Conservation (phyloP, 2,329 filamentous ascomycete genomes). For the Didymella keratinophila region DNA sequence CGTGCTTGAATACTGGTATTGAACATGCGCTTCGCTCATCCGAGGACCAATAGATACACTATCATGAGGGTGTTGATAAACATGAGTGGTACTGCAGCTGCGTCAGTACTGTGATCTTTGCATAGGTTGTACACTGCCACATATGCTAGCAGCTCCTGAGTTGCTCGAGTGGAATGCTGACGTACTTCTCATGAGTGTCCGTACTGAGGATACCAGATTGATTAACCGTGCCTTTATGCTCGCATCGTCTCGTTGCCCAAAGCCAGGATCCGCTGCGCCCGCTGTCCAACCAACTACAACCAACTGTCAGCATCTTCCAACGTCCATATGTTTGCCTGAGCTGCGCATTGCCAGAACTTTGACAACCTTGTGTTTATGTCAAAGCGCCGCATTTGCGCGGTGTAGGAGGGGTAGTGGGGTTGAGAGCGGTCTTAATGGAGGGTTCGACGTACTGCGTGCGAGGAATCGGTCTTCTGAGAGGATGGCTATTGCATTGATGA, state of each 20-base stretch:
- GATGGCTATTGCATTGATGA: constrained; percentile 92
- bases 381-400: neutral
- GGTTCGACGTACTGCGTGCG: constrained; percentile 69
- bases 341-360: neutral
- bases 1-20: neutral
- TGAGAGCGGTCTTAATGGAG: neutral
- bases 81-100: constrained; percentile 48
- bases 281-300: constrained; percentile 79
- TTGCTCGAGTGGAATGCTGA: constrained; percentile 30
- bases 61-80: constrained; percentile 52
- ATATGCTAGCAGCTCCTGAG: neutral
- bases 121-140: neutral
- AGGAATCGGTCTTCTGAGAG: constrained; percentile 96
- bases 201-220: constrained; percentile 87
- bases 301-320: neutral
- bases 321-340: neutral
- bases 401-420: constrained; percentile 8
- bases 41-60: constrained; percentile 48
- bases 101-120: constrained; percentile 20
- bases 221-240: constrained; percentile 88
- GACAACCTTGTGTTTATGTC: neutral
- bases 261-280: constrained; percentile 71
- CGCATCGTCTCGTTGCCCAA: constrained; percentile 74
- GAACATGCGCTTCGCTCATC: constrained; percentile 32
- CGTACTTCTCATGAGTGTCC: constrained; percentile 92